Evolutionary conservation across 2,329 filamentous ascomycete genomes (phyloP).

Genomic region (Lasiodiplodia hormozganensis): DNA sequence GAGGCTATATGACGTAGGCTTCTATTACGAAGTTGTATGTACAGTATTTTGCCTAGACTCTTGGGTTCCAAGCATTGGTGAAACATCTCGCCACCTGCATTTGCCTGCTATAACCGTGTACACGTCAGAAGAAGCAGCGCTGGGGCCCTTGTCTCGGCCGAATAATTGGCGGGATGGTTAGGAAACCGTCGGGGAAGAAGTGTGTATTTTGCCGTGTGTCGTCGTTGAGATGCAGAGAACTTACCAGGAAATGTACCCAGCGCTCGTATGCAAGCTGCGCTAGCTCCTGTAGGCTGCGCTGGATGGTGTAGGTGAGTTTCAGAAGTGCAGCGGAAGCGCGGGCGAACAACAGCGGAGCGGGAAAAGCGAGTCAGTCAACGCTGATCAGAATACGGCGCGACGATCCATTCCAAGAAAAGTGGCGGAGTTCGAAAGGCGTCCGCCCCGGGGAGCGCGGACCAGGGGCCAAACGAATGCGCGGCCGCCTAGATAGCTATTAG

Average conservation of each 20-base stretch:
- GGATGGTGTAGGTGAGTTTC: neutral
- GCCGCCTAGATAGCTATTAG: neutral
- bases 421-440: neutral
- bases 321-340: neutral
- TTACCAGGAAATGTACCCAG: neutral
- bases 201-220: neutral
- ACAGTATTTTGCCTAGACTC: neutral
- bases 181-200: neutral
- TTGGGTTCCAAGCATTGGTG: neutral
- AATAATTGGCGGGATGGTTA: no score
- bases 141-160: neutral
- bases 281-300: neutral
- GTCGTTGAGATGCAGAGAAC: neutral
- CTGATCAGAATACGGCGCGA: neutral
- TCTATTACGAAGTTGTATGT: neutral
- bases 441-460: neutral
- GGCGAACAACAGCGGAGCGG: neutral
- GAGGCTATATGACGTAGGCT: constrained; percentile 4
- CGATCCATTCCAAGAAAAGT: neutral
- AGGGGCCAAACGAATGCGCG: neutral
- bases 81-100: no score
- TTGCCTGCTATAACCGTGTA: neutral
- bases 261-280: neutral
- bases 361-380: constrained; percentile 1
- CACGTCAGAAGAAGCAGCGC: neutral